Evolutionary conservation across 371 early-diverging fungal species (phyloP).

Genomic region (Fennellomyces sp.): DNA sequence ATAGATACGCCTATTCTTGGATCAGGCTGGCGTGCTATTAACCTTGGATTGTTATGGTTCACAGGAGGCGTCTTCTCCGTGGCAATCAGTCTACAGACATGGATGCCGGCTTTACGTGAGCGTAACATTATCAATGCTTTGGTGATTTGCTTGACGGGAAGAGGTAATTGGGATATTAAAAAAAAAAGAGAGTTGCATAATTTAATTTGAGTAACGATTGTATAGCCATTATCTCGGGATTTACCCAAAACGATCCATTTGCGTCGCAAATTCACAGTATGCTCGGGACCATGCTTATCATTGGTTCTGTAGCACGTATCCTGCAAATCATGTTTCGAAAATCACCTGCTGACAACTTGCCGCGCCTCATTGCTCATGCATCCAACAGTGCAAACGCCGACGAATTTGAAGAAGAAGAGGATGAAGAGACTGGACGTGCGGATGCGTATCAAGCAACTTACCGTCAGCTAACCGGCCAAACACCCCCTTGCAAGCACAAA

Average conservation of each 20-base stretch:
- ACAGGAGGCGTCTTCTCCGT: conserved; percentile 30
- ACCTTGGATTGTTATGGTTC: conserved; percentile 29
- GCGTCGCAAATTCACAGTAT: conserved; percentile 29
- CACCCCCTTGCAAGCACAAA: conserved; percentile 27
- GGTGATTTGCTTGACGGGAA: conserved; percentile 25
- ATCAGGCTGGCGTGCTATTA: conserved; percentile 21
- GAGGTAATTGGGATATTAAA: conserved; percentile 10
- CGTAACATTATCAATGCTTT: conserved; percentile 27
- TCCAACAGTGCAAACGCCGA: conserved; percentile 16
- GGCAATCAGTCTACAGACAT: conserved; percentile 23
- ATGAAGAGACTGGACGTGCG: conserved; percentile 5
- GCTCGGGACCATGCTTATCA: conserved; percentile 40
- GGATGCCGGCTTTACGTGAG: conserved; percentile 27
- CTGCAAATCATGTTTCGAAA: conserved; percentile 45
- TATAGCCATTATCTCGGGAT: conserved; percentile 20
- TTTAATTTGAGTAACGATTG: not conserved
- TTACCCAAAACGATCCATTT: conserved; percentile 29
- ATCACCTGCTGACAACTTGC: conserved; percentile 41
- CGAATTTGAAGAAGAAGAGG: conserved; percentile 20
- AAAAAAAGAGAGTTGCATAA: not conserved
- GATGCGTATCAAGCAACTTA: conserved; percentile 12
- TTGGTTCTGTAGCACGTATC: conserved; percentile 31
- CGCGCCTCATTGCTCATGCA: conserved; percentile 32
- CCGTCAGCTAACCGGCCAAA: conserved; percentile 17
- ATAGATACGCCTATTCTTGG: conserved; percentile 25